phyloP scores from a whole-genome alignment of 2,329 filamentous ascomycete genomes.

The Truncatella angustata region DNA sequence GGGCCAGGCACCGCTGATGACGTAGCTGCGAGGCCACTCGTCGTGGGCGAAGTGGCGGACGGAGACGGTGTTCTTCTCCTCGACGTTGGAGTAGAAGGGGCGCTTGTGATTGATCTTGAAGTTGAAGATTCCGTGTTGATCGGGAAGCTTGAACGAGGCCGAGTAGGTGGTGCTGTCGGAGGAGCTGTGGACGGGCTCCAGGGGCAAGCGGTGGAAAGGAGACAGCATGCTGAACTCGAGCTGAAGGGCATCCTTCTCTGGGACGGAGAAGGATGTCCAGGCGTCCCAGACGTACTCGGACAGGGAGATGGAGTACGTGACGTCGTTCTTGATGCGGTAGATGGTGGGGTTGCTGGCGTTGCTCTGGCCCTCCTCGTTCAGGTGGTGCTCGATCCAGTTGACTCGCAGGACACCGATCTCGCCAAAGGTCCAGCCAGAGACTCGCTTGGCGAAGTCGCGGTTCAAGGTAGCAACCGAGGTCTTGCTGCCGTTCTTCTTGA shows the following conservation, averaged over 20 bases:
- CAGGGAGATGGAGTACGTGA: conserved; percentile 82
- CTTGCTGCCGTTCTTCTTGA: conserved; percentile 56
- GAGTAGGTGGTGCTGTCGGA: conserved; percentile 71
- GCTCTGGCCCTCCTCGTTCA: conserved; percentile 51
- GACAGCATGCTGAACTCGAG: conserved; percentile 99
- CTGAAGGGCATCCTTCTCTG: conserved; percentile 72
- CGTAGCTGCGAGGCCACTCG: conserved; percentile 89
- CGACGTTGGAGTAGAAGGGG: conserved; percentile 82
- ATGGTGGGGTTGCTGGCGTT: conserved; percentile 76
- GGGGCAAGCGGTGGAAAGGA: conserved; percentile 85
- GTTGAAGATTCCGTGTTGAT: conserved; percentile 99
- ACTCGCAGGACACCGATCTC: conserved; percentile 88
- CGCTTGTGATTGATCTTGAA: conserved; percentile 97
- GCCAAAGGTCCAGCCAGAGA: conserved; percentile 96
- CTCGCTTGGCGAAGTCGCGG: conserved; percentile 76
- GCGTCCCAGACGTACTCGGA: conserved; percentile 79
- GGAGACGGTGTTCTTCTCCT: conserved; percentile 93
- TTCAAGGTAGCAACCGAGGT: conserved; percentile 68
- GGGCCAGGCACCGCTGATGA: conserved; percentile 88
- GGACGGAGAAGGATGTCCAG: conserved; percentile 71
- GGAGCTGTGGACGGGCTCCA: conserved; percentile 57
- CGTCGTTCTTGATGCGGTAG: conserved; percentile 95
- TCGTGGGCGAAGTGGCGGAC: conserved; percentile 96
- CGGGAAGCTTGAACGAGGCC: conserved; percentile 76
- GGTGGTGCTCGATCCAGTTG: conserved; percentile 76